phyloP scores from a whole-genome alignment of 768 basidiomycete genomes.

The Boletus rubropictus region DNA sequence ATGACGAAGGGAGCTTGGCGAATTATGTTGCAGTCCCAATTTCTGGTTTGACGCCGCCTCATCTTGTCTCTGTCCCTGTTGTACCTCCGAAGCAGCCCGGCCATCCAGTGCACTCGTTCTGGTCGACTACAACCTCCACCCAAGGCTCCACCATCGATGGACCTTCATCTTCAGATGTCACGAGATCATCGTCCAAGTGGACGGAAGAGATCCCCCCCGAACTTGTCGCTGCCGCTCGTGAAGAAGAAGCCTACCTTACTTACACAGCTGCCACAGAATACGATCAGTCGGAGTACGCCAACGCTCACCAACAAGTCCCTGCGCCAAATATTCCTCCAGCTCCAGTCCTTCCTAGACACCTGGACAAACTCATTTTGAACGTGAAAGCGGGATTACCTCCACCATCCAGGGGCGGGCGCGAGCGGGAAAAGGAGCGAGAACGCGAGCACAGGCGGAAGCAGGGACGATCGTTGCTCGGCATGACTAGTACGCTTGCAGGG shows the following conservation, averaged over 20 bases:
- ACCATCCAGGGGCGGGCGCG: slow-evolving; percentile 25
- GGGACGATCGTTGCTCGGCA: slow-evolving; percentile 31
- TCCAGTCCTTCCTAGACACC: slow-evolving; percentile 79
- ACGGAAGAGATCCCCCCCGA: slow-evolving; percentile 73
- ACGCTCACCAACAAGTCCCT: slow-evolving; percentile 38
- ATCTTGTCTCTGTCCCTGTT: slow-evolving; percentile 32
- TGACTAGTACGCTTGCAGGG: slow-evolving; percentile 32
- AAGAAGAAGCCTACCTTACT: slow-evolving; percentile 74
- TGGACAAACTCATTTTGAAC: slow-evolving; percentile 93
- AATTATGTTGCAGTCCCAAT: slow-evolving; percentile 73
- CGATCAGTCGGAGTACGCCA: slow-evolving; percentile 33
- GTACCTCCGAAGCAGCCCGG: slow-evolving; percentile 23
- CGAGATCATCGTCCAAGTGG: slow-evolving; percentile 47
- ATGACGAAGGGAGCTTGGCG: slow-evolving; percentile 89
- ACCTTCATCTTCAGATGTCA: slow-evolving; percentile 27
- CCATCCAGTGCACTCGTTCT: slow-evolving; percentile 37
- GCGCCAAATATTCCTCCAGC: slow-evolving; percentile 84
- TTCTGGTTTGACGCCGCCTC: slow-evolving; percentile 30
- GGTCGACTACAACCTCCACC: slow-evolving; percentile 36
- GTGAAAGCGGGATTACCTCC: slow-evolving; percentile 32
- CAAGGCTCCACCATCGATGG: slow-evolving; percentile 27
- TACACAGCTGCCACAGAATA: slow-evolving; percentile 30
- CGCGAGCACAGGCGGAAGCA: slow-evolving; percentile 28
- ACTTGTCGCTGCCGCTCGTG: slow-evolving; percentile 70
- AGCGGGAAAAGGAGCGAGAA: slow-evolving; percentile 33